These are phyloP conservation scores for Leccinum ponderosum DNA, from an alignment of 1,284 basidiomycete genomes.

Conservation along the genomic window DNA sequence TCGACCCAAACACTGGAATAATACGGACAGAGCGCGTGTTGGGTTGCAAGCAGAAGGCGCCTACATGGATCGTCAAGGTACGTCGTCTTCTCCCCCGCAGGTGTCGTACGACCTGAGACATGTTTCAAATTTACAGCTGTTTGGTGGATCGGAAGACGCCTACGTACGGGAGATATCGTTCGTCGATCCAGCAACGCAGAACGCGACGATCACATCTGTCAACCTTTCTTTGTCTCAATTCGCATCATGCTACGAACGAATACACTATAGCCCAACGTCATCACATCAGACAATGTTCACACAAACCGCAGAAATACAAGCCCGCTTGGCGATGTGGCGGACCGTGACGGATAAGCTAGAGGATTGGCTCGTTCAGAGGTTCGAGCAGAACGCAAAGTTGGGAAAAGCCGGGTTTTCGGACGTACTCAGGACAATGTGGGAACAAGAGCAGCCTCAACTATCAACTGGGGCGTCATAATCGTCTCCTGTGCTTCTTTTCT, in stretches of 20 bases:
- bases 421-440: conserved; percentile 76
- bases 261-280: conserved; percentile 79
- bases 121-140: conserved; percentile 51
- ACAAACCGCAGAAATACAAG: conserved; percentile 85
- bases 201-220: conserved; percentile 82
- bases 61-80: conserved; percentile 83
- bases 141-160: conserved; percentile 89
- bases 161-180: conserved; percentile 95
- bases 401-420: conserved; percentile 88
- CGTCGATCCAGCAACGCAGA: conserved; percentile 78
- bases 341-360: conserved; percentile 80
- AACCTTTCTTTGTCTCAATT: conserved; percentile 91
- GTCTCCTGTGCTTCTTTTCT: neutral
- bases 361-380: conserved; percentile 79
- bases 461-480: conserved; percentile 24
- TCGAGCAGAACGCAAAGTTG: conserved; percentile 84
- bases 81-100: conserved; percentile 23
- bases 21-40: conserved; percentile 86
- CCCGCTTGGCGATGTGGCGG: conserved; percentile 76
- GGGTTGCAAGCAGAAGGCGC: conserved; percentile 85
- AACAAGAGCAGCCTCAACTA: conserved; percentile 47
- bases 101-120: conserved; percentile 6
- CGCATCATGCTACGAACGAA: conserved; percentile 86
- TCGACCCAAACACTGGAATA: conserved; percentile 83
- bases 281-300: conserved; percentile 63